These are phyloP conservation scores for Baeospora myosura DNA, from an alignment of 1,284 basidiomycete species.

Conservation along the genomic window DNA sequence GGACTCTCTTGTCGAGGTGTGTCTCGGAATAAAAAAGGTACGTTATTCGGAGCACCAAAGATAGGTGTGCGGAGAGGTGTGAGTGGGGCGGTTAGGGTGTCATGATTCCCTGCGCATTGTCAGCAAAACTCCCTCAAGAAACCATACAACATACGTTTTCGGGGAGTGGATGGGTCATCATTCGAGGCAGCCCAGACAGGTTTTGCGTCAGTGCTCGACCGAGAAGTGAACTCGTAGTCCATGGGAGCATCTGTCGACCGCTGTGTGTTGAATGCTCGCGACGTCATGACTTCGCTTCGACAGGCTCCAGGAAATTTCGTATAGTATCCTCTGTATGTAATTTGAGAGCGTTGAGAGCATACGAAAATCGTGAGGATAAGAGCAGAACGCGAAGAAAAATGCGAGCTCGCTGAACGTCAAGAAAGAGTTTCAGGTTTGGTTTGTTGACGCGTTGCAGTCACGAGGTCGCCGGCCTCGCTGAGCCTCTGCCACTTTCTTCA, in stretches of 20 bases:
- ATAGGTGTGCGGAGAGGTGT: conserved; percentile 41
- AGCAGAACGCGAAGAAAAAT: too few relatives aligned
- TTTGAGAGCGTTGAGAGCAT: too few relatives aligned
- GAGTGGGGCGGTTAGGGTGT: conserved; percentile 39
- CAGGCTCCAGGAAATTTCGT: too few relatives aligned
- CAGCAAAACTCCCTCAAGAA: conserved; percentile 5
- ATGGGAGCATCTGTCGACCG: conserved; percentile 73
- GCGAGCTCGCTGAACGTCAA: too few relatives aligned
- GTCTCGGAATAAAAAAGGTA: conserved; percentile 66
- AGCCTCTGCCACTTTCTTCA: too few relatives aligned
- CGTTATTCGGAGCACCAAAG: conserved; percentile 55
- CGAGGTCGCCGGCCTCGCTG: too few relatives aligned
- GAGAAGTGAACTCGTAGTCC: conserved; percentile 67
- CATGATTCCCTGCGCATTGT: conserved; percentile 40
- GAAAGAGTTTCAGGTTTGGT: too few relatives aligned
- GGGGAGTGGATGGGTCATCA: conserved; percentile 42
- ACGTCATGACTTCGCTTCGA: conserved; percentile 14
- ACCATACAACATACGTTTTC: conserved; percentile 50
- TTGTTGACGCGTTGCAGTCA: too few relatives aligned
- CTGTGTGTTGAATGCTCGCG: conserved; percentile 26
- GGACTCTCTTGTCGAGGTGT: conserved; percentile 41
- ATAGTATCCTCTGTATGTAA: too few relatives aligned
- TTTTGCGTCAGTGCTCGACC: conserved; percentile 39
- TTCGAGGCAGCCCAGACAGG: conserved; percentile 47
- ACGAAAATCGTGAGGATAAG: too few relatives aligned